phyloP scores from a whole-genome alignment of 2,329 filamentous ascomycete species.

The Pseudogymnoascus sp. region DNA sequence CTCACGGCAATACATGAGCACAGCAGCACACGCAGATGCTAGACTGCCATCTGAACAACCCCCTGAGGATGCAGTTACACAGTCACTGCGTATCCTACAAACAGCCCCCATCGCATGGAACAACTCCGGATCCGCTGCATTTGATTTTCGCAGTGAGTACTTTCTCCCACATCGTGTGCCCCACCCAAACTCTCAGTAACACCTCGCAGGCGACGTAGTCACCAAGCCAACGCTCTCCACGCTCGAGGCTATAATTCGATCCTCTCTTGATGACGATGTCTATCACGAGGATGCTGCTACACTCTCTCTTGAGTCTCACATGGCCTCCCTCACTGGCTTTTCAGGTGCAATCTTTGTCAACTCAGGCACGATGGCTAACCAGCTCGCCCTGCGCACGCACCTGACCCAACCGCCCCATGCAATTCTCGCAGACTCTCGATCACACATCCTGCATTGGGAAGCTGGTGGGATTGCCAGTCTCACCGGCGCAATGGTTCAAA shows the following conservation, averaged over 20 bases:
- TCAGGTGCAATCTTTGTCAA: constrained; percentile 74
- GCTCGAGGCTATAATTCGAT: constrained; percentile 70
- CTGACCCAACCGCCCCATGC: constrained; percentile 73
- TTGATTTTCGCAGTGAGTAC: constrained; percentile 29
- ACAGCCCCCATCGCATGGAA: constrained; percentile 23
- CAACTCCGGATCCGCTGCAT: constrained; percentile 27
- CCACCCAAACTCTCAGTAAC: background rate
- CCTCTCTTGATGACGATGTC: constrained; percentile 77
- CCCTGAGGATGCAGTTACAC: background rate
- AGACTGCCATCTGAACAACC: background rate
- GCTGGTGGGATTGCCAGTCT: constrained; percentile 62
- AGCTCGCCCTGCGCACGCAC: constrained; percentile 72
- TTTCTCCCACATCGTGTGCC: background rate
- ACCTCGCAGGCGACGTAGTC: constrained; percentile 53
- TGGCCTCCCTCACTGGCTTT: constrained; percentile 68
- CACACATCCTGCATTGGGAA: constrained; percentile 68
- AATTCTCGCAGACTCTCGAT: constrained; percentile 70
- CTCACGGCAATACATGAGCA: background rate
- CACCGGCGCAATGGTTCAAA: constrained; percentile 62
- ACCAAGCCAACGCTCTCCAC: constrained; percentile 75
- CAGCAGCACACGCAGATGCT: background rate
- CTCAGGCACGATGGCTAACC: constrained; percentile 92
- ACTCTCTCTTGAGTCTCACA: constrained; percentile 63
- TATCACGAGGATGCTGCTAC: constrained; percentile 76
- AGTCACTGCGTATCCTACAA: background rate